A percentile compares a stretch with the other conserved stretches of the same genome.
Conservation (phyloP, 352 stramenopile species). For the Pythium folliculosum region DNA sequence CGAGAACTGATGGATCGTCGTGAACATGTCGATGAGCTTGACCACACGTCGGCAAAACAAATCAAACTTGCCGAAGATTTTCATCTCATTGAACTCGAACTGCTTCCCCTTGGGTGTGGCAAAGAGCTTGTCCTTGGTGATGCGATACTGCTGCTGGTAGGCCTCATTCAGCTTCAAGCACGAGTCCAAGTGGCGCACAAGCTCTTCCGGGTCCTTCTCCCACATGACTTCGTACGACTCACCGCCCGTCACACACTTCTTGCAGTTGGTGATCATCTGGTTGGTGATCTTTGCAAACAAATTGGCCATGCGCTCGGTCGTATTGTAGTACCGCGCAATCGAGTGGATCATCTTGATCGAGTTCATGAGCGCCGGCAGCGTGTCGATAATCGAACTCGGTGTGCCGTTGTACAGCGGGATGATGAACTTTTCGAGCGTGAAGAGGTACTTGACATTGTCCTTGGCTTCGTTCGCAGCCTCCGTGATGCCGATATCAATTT, state of each 20-base stretch:
- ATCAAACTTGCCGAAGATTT: constrained; percentile 99
- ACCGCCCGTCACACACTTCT: constrained; percentile 90
- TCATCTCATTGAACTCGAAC: constrained; percentile 99
- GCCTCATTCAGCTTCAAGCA: constrained; percentile 98
- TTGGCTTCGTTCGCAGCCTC: constrained; percentile 98
- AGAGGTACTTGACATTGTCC: constrained; percentile 99
- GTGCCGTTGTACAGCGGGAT: constrained; percentile 91
- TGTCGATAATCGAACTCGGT: constrained; percentile 97
- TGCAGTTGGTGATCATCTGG: constrained; percentile 99
- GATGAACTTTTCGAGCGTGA: constrained; percentile 97
- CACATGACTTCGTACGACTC: constrained; percentile 92
- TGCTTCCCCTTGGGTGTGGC: constrained; percentile 96
- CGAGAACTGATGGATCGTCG: constrained; percentile 97
- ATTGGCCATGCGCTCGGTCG: constrained; percentile 96
- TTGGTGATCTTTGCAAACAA: constrained; percentile 98
- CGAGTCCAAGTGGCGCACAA: constrained; percentile 94
- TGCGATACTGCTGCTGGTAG: constrained; percentile 98
- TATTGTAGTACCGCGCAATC: constrained; percentile 99
- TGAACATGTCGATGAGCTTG: constrained; percentile 99
- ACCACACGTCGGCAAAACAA: constrained; percentile 97
- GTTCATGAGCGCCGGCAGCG: constrained; percentile 97
- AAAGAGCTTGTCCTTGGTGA: constrained; percentile 97
- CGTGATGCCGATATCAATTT: constrained; percentile 98
- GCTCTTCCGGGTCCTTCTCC: constrained; percentile 94
- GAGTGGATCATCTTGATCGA: constrained; percentile 99